Conservation (phyloP, 805 yeast species). For the Candida pseudoglaebosa region DNA sequence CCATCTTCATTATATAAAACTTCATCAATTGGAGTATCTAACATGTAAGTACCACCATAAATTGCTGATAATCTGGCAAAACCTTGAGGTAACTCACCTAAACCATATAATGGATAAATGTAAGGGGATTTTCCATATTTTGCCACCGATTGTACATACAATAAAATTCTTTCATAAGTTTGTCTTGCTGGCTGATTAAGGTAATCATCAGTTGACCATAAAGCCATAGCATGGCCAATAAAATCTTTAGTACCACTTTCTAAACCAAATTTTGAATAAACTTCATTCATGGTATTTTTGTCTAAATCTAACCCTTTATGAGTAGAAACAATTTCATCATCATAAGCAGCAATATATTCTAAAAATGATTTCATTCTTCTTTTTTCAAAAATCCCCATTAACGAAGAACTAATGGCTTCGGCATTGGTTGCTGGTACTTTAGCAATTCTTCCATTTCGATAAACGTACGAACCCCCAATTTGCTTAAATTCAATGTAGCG, state of each 20-base stretch:
- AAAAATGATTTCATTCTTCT: slow-evolving; percentile 89
- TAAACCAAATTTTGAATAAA: slow-evolving; percentile 83
- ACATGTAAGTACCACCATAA: slow-evolving; percentile 98
- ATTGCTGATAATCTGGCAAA: slow-evolving; percentile 96
- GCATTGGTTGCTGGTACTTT: slow-evolving; percentile 91
- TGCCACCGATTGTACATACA: slow-evolving; percentile 87
- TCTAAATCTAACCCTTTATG: slow-evolving; percentile 87
- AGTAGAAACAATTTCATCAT: slow-evolving; percentile 73
- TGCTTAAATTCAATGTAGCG: slow-evolving; percentile 95
- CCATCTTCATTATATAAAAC: slow-evolving; percentile 66
- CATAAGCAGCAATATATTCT: slow-evolving; percentile 79
- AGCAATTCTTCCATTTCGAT: slow-evolving; percentile 83
- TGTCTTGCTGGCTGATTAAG: slow-evolving; percentile 87
- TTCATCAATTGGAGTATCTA: slow-evolving; percentile 93
- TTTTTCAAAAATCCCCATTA: slow-evolving; percentile 96
- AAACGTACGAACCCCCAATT: slow-evolving; percentile 92
- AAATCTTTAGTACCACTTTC: slow-evolving; percentile 93
- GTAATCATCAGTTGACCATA: slow-evolving; percentile 91
- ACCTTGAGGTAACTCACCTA: slow-evolving; percentile 98
- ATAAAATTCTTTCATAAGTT: slow-evolving; percentile 77
- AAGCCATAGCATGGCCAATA: slow-evolving; percentile 98
- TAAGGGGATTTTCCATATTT: slow-evolving; percentile 96
- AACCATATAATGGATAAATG: slow-evolving; percentile 90
- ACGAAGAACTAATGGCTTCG: slow-evolving; percentile 87
- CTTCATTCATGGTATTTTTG: slow-evolving; percentile 84